Evolutionary conservation across 2,329 filamentous ascomycete genomes (phyloP), one percentile per base, ranked within the genome.

Genomic region (Aquanectria penicillioides): DNA sequence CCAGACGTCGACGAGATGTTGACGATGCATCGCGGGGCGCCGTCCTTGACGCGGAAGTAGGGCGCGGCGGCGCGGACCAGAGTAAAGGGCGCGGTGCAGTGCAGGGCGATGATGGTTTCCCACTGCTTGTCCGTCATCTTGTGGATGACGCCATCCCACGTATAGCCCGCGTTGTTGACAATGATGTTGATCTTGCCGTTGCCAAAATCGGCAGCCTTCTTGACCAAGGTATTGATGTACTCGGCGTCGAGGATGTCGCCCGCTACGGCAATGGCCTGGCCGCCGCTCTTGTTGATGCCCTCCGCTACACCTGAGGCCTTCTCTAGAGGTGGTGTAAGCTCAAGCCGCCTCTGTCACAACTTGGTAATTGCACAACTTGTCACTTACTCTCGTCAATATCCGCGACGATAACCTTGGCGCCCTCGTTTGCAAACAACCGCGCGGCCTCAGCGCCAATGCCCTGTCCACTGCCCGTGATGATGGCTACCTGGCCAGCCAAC

Each of bases 61-160:
- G 92, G 91, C 0, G 92, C 90, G 1, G 92, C 92, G 40, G 88
- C 89, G 52, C 93, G 86, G 61, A 95, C 81, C 50, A 97, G 88
- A 74, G 89, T 89, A 83, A 97, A 97, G 10, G 93, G 93, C 2
- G 91, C 92, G 11, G 92, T 95, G 73, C 86, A 89, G 82, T 97
- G 93, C 43, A 97, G 83, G 18, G 89, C 87, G 25, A 97, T 79
- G 74, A 97, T 97, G 47, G 90, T 93, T 62, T 95, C 90, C 92
- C 92, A 96, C 82, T 96, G 92, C 80, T 92, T 92, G 81, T 96
- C 92, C 13, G 89, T 91, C 82, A 93, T 94, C 83, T 95, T 96
- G 82, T 96, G 92, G 66, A 96, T 93, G 33, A 96, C 92, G 6
- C 90, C 93, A 75, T 97, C 93, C 92, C 93, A 97, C 1, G 93